Evolutionary conservation across 2,329 filamentous ascomycete species (phyloP).

Genomic region (Diaporthe citriasiana): DNA sequence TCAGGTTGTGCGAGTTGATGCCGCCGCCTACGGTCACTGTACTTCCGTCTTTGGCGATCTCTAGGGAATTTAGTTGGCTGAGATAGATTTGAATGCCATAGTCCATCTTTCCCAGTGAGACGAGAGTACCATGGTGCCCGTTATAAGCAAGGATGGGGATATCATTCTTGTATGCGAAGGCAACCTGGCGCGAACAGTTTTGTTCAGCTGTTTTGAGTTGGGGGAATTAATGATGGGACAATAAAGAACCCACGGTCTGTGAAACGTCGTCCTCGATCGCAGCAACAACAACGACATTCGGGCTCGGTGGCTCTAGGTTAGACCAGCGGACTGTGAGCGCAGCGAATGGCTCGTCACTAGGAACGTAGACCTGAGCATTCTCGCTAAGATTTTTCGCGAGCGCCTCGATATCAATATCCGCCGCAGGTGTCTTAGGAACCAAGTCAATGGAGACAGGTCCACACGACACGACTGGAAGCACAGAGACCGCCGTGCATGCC

Average conservation of each 20-base stretch:
- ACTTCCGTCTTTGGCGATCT: slow-evolving; percentile 57
- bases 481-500: slow-evolving; percentile 4
- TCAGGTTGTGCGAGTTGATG: slow-evolving; percentile 60
- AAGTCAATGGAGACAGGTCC: slow-evolving; percentile 17
- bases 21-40: slow-evolving; percentile 65
- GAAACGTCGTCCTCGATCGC: slow-evolving; percentile 63
- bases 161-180: slow-evolving; percentile 57
- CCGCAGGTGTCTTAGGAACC: neutral
- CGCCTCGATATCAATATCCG: slow-evolving; percentile 20
- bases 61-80: slow-evolving; percentile 58
- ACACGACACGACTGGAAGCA: slow-evolving; percentile 7
- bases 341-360: slow-evolving; percentile 54
- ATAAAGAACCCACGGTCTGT: neutral
- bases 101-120: slow-evolving; percentile 62
- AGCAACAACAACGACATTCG: slow-evolving; percentile 62
- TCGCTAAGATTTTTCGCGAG: neutral
- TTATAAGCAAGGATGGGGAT: slow-evolving; percentile 68
- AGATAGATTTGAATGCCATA: slow-evolving; percentile 66
- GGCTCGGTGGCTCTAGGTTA: slow-evolving; percentile 55
- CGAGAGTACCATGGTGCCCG: slow-evolving; percentile 65
- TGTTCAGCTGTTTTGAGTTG: neutral
- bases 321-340: slow-evolving; percentile 61
- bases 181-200: neutral
- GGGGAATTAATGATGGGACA: neutral
- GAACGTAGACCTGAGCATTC: slow-evolving; percentile 47